These are phyloP conservation scores for Funneliformis geosporum DNA, from an alignment of 192 early-diverging fungal genomes.

Conservation along the genomic window DNA sequence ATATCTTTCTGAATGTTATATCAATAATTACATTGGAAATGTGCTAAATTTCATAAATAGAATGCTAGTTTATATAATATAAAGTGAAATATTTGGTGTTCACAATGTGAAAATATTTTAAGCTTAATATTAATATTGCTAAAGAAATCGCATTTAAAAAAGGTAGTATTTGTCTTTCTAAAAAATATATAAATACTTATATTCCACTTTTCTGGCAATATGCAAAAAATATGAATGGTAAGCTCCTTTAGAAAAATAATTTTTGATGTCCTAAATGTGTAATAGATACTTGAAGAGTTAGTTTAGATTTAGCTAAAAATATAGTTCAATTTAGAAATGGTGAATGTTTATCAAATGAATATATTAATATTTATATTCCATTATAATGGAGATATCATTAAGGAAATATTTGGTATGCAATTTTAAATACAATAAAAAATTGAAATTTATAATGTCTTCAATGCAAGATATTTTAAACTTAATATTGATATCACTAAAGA, in stretches of 20 bases:
- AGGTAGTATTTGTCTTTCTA: not conserved
- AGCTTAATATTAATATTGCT: conserved; percentile 5
- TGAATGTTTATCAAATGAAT: conserved; percentile 28
- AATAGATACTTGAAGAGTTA: conserved; percentile 4
- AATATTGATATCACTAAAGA: no score
- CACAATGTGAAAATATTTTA: conserved; percentile 10
- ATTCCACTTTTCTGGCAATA: conserved; percentile 24
- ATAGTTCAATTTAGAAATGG: conserved; percentile 20
- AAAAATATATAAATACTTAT: conserved; percentile 14
- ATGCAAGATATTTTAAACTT: not conserved
- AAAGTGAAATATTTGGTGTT: conserved; percentile 3
- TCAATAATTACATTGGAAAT: conserved; percentile 18
- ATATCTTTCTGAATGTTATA: no score
- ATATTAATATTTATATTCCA: conserved; percentile 23
- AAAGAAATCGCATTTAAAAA: not conserved
- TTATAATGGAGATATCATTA: conserved; percentile 16
- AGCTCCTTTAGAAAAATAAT: conserved; percentile 21
- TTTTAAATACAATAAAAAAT: conserved; percentile 25
- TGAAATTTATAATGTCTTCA: conserved; percentile 12
- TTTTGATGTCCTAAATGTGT: conserved; percentile 23
- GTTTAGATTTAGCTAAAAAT: conserved; percentile 19
- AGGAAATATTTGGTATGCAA: conserved; percentile 25
- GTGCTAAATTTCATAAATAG: conserved; percentile 20
- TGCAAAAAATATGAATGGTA: conserved; percentile 21
- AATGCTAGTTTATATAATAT: conserved; percentile 15